phyloP scores from a whole-genome alignment of 176 grass and related monocot genomes.

The Phragmites australis region DNA sequence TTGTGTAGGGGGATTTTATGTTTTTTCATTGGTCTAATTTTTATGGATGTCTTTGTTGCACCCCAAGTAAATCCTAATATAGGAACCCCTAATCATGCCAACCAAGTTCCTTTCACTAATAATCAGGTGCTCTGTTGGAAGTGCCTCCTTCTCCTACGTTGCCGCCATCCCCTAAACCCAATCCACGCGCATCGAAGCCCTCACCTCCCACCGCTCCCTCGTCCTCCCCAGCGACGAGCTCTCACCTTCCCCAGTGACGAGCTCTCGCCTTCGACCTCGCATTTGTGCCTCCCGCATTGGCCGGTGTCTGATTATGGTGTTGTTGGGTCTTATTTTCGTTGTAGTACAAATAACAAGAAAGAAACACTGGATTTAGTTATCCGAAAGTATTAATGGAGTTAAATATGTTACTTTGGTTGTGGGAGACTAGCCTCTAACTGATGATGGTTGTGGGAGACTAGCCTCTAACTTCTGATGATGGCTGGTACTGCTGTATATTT shows the following conservation, averaged over 20 bases:
- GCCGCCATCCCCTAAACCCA: no score
- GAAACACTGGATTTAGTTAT: neutral
- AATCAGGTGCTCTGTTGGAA: constrained; percentile 42
- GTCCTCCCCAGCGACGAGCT: no score
- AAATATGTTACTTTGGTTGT: neutral
- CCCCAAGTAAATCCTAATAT: constrained; percentile 34
- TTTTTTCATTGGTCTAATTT: constrained; percentile 21
- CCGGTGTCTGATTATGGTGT: no score
- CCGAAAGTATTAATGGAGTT: neutral
- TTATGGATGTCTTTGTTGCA: constrained; percentile 1
- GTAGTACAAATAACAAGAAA: neutral
- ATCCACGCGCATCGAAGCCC: no score
- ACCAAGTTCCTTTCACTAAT: constrained; percentile 32
- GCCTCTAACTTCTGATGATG: neutral
- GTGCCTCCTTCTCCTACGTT: no score
- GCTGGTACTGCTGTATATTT: neutral
- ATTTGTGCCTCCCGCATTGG: no score
- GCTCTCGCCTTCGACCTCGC: no score
- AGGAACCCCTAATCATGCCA: constrained; percentile 15
- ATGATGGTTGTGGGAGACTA: neutral
- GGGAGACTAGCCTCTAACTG: neutral
- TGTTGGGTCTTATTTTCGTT: neutral
- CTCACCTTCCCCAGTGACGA: no score
- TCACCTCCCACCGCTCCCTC: no score
- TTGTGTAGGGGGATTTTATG: neutral